Base-by-base conservation (phyloP, 768 basidiomycete genomes). In the Mycena epipterygia region DNA sequence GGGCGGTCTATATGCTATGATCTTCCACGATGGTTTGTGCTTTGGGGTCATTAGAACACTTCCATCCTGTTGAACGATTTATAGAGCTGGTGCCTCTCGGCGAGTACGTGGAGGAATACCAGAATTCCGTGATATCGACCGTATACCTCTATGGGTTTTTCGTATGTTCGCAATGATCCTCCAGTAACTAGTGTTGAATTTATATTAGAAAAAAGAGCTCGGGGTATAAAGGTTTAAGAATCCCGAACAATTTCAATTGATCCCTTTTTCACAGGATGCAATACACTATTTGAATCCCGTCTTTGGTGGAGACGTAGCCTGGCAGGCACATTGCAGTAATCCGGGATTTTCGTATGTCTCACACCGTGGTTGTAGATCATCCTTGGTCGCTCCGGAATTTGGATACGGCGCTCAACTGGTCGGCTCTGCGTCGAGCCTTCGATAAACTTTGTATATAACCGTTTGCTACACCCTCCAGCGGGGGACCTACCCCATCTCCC, bases 371-470 rank as follows among this genome's bases (percentile, higher is more conserved):
- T 55, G 33, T 37, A 55, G 53, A 55, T 55, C 33, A 55, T 16
- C 13, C 19, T 23, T 14, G 5, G 5, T 55, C 1, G 11, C 21
- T 23, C 33, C 53, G 53, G 2, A 55, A 11, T n/a, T 35, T 55
- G 53, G 53, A 55, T 55, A 55, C 53, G 53, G 32, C 53, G 53
- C 53, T 55, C 53, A 37, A 55, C 53, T 55, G 53, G 53, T 23
- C 53, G 53, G 53, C 17, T 55, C 53, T 55, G 53, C 21, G 32
- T 55, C 21, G 53, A 37, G 33, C 53, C 53, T 55, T 37, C 32
- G 33, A n/a, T 23, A 17, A 37, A 23, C 17, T 39, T 39, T 39
- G 9, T 12, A 42, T 42, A 5, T 42, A 42, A 42, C 41, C 41
- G 17, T 42, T 17, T 17, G 7, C 41, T 42, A 5, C 5, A 17